Evolutionary conservation across 2,329 filamentous ascomycete genomes (phyloP).

Genomic region (Ophiostoma ulmi): DNA sequence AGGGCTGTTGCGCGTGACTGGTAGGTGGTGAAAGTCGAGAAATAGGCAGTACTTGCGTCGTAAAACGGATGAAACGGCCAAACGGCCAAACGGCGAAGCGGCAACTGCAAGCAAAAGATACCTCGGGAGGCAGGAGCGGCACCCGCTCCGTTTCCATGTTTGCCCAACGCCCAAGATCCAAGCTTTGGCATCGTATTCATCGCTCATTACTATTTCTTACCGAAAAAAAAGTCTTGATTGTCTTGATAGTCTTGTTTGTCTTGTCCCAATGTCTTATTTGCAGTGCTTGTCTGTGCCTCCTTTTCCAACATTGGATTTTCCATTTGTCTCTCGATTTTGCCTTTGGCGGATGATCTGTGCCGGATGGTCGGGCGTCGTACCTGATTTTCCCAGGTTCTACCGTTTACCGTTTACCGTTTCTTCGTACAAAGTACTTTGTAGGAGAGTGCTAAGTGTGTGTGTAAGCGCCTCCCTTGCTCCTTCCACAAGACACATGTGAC

Average conservation of each 20-base stretch:
- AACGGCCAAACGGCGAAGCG: not conserved
- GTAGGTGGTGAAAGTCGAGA: slow-evolving; percentile 7
- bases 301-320: not conserved
- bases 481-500: slow-evolving; percentile 7
- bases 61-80: not conserved
- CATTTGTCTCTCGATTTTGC: slow-evolving; percentile 16
- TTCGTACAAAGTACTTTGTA: not conserved
- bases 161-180: not conserved
- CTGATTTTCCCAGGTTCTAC: slow-evolving; percentile 13
- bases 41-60: not conserved
- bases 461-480: not conserved
- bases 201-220: not conserved
- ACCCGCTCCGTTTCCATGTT: not conserved
- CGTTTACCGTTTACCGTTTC: not conserved
- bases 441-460: too few relatives aligned
- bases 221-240: not conserved
- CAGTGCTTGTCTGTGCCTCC: not conserved
- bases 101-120: too few relatives aligned
- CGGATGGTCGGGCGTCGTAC: slow-evolving; percentile 23
- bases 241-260: not conserved
- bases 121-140: too few relatives aligned
- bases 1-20: slow-evolving; percentile 23
- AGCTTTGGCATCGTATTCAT: not conserved
- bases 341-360: slow-evolving; percentile 16
- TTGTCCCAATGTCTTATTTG: slow-evolving; percentile 11